Evolutionary conservation across 139 green algal genomes (phyloP).

Genomic region (Tetradesmus obliquus): DNA sequence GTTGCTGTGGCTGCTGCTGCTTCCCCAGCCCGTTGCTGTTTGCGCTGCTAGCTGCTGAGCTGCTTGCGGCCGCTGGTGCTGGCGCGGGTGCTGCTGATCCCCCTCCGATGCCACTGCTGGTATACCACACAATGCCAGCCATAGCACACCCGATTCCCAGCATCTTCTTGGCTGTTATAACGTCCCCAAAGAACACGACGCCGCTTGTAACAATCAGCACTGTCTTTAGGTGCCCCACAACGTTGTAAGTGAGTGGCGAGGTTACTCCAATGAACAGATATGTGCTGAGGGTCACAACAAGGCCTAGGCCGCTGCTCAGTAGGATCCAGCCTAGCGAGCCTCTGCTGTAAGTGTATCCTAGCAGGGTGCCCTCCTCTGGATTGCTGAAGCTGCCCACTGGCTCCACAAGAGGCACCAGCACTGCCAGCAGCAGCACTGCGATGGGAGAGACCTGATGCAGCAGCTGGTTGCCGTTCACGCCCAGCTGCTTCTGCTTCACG

Average conservation of each 20-base stretch:
- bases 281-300: constrained; percentile 80
- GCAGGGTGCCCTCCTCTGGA: constrained; percentile 19
- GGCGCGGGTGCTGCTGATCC: not conserved
- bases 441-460: constrained; percentile 55
- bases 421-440: constrained; percentile 40
- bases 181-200: constrained; percentile 77
- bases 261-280: constrained; percentile 85
- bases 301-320: constrained; percentile 44
- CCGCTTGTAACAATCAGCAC: constrained; percentile 78
- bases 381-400: constrained; percentile 31
- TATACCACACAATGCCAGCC: constrained; percentile 76
- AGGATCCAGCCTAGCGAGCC: constrained; percentile 28
- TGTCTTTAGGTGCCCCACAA: constrained; percentile 82
- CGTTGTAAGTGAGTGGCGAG: constrained; percentile 85
- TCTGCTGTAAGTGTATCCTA: constrained; percentile 38
- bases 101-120: not conserved
- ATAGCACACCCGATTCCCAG: constrained; percentile 71
- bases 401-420: constrained; percentile 52
- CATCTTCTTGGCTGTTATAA: constrained; percentile 41
- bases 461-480: constrained; percentile 67
- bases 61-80: not conserved
- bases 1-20: not conserved
- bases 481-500: constrained; percentile 65
- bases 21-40: not conserved
- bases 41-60: not conserved